phyloP scores from a whole-genome alignment of 2,329 filamentous ascomycete species.

The Colletotrichum sojae region DNA sequence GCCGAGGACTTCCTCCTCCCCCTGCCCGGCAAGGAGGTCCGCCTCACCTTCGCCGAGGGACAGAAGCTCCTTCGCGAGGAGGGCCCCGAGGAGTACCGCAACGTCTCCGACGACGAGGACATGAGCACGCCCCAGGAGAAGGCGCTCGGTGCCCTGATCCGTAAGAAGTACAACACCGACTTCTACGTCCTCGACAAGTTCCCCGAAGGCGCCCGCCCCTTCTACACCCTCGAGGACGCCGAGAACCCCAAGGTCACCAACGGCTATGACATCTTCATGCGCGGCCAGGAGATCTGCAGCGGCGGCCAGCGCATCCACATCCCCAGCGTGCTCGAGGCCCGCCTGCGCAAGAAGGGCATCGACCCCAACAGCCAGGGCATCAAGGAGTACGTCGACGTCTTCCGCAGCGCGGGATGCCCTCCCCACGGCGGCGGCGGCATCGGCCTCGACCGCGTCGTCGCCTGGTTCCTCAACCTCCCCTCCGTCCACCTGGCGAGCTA shows the following conservation, averaged over 20 bases:
- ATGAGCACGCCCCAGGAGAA: slow-evolving; percentile 87
- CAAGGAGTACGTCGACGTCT: slow-evolving; percentile 90
- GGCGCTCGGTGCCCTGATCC: slow-evolving; percentile 88
- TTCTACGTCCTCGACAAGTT: slow-evolving; percentile 99
- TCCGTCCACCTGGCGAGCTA: slow-evolving; percentile 71
- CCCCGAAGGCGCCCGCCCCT: slow-evolving; percentile 88
- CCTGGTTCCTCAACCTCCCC: slow-evolving; percentile 72
- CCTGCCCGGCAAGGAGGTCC: slow-evolving; percentile 79
- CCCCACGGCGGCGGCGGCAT: slow-evolving; percentile 93
- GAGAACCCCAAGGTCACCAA: slow-evolving; percentile 75
- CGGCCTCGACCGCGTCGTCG: slow-evolving; percentile 88
- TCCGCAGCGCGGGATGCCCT: slow-evolving; percentile 85
- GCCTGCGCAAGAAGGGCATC: slow-evolving; percentile 84
- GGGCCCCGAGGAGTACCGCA: slow-evolving; percentile 75
- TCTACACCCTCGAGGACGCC: slow-evolving; percentile 89
- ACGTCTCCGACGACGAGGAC: slow-evolving; percentile 83
- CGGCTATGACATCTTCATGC: slow-evolving; percentile 87
- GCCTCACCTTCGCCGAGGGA: slow-evolving; percentile 83
- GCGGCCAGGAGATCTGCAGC: slow-evolving; percentile 92
- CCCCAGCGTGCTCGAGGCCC: slow-evolving; percentile 80
- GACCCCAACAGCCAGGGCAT: slow-evolving; percentile 82
- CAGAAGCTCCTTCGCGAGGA: slow-evolving; percentile 84
- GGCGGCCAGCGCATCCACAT: slow-evolving; percentile 67
- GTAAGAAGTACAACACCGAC: slow-evolving; percentile 91
- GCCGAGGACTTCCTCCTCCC: slow-evolving; percentile 84